Conservation (phyloP, 257 asterid genomes). For the Cordia subcordata region DNA sequence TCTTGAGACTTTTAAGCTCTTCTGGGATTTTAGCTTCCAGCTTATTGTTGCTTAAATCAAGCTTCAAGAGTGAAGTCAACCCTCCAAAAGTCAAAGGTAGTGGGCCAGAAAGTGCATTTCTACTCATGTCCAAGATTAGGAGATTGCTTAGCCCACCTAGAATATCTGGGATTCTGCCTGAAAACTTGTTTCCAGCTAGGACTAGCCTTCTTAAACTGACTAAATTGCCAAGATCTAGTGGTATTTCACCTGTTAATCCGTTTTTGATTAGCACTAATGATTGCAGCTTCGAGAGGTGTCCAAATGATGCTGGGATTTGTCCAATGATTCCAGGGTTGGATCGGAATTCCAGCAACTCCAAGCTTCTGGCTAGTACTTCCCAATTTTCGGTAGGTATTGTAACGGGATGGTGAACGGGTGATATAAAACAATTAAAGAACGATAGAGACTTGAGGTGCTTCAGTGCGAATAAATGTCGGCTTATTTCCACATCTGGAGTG, state of each 20-base stretch:
- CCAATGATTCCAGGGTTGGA: conserved; percentile 73
- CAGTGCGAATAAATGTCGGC: conserved; percentile 46
- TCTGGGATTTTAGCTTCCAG: conserved; percentile 49
- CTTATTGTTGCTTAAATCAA: conserved; percentile 63
- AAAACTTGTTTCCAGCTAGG: conserved; percentile 48
- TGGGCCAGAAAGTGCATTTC: conserved; percentile 56
- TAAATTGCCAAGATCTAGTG: conserved; percentile 51
- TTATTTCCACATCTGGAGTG: conserved; percentile 48
- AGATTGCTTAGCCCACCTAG: conserved; percentile 46
- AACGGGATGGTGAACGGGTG: conserved; percentile 24
- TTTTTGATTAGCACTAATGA: conserved; percentile 72
- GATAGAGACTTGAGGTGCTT: conserved; percentile 67
- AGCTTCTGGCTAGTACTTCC: conserved; percentile 43
- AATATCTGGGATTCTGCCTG: conserved; percentile 50
- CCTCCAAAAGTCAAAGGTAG: conserved; percentile 51
- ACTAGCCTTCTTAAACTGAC: conserved; percentile 46
- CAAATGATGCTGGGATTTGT: conserved; percentile 45
- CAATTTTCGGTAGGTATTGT: conserved; percentile 52
- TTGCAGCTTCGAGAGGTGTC: conserved; percentile 52
- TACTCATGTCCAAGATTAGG: conserved; percentile 72
- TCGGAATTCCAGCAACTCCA: conserved; percentile 71
- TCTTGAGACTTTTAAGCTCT: conserved; percentile 42
- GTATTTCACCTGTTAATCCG: conserved; percentile 57
- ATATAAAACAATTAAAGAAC: conserved; percentile 63
- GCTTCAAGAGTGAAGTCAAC: conserved; percentile 63